These are phyloP conservation scores for Trichoderma sp. DNA, from an alignment of 2,329 filamentous ascomycete genomes.

Conservation along the genomic window DNA sequence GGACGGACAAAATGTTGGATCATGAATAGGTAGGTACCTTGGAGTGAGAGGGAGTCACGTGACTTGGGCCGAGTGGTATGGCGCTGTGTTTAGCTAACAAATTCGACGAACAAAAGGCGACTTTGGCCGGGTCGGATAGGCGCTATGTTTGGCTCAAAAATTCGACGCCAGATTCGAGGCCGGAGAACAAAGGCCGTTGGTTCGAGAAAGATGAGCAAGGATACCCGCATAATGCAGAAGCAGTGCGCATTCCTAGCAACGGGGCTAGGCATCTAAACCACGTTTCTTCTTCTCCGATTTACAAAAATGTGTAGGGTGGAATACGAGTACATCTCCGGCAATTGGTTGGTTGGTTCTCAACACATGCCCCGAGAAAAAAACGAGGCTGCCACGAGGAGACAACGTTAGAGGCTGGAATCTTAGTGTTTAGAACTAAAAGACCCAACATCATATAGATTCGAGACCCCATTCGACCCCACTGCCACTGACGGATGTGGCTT, in stretches of 20 bases:
- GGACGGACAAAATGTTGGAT: neutral
- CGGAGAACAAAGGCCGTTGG: neutral
- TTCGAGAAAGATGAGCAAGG: neutral
- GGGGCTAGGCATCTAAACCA: neutral
- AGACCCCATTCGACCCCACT: neutral
- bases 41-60: neutral
- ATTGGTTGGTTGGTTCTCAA: neutral
- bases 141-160: neutral
- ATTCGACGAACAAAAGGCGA: neutral
- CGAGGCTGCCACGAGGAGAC: neutral
- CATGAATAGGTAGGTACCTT: neutral
- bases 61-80: neutral
- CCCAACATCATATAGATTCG: neutral
- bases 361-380: neutral
- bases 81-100: neutral
- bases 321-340: neutral
- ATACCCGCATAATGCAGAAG: neutral
- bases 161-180: neutral
- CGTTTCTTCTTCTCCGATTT: neutral
- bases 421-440: neutral
- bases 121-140: too few species aligned
- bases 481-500: neutral
- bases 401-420: neutral
- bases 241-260: neutral
- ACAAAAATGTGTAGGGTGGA: neutral